Base-by-base conservation (phyloP, 2,329 filamentous ascomycete genomes). In the Ophiostoma sp. region DNA sequence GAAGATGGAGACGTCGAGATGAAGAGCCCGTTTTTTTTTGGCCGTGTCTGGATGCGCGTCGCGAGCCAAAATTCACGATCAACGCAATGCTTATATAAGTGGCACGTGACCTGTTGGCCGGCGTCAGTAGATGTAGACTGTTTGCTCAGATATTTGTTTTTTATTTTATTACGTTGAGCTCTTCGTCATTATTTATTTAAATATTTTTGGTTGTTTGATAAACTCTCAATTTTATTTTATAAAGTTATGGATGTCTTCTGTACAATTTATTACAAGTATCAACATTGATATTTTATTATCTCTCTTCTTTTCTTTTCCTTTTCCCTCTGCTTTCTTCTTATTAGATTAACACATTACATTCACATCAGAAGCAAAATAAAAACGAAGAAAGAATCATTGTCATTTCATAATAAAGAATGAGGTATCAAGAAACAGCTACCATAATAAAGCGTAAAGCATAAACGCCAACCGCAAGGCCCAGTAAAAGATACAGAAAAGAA, bases 31-130 rank as follows among this genome's bases (percentile, higher is more conserved):
- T 27, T 57, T 57, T 57, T 57, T 57, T 27, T 13, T 57, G 23
- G 52, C 52, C 52, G 52, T 57, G n/a, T 57, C 52, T 57, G 8
- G 44, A 48, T 48, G 52, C 52, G 52, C 52, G 52, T 57, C 52
- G 52, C 52, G 52, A 57, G 44, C 44, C 44, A 48, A 48, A 48
- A 20, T 48, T 48, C 44, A 48, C 44, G 44, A 48, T 48, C 17
- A 48, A 13, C 23, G 52, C 23, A 27, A 27, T 57, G 52, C 7
- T 57, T 57, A 57, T 11, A n/a, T 57, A 57, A 57, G n/a, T 11
- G 23, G 23, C 52, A 57, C 52, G 52, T 57, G 52, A 57, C 23
- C 23, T 5, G n/a, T 15, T 57, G 0, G 20, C 3, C 44, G 15
- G 5, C 44, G 17, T n/a, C 44, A 5, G 17, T 20, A 31, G 27